A percentile compares a stretch with the other conserved stretches of the same genome.
These are phyloP conservation scores for Leccinum huronense DNA, from an alignment of 1,284 basidiomycete species.

Conservation along the genomic window DNA sequence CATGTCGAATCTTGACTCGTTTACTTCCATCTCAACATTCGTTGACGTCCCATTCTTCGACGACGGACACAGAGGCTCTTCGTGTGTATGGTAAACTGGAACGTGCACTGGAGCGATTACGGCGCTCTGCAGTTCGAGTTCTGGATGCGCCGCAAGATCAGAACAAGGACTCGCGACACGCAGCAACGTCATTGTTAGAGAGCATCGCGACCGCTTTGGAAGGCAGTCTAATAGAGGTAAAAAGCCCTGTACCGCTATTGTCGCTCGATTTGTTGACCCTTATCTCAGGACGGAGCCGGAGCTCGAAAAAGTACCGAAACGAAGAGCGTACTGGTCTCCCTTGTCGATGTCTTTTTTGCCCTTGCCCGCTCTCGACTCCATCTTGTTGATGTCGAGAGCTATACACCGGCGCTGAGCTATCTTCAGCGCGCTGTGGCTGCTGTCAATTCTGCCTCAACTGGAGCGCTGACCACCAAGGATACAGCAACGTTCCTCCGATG, in stretches of 20 bases:
- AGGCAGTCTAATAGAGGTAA: constrained; percentile 30
- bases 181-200: constrained; percentile 23
- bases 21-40: constrained; percentile 9
- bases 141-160: constrained; percentile 38
- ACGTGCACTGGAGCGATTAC: constrained; percentile 58
- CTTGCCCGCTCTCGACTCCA: constrained; percentile 52
- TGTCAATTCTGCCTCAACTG: constrained; percentile 26
- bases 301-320: constrained; percentile 7
- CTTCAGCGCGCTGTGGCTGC: constrained; percentile 46
- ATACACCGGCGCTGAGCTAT: constrained; percentile 45
- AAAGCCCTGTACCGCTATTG: constrained; percentile 4
- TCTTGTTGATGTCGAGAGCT: constrained; percentile 49
- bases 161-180: constrained; percentile 12
- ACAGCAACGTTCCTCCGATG: constrained; percentile 59
- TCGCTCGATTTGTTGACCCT: background rate
- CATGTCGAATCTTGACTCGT: constrained; percentile 17
- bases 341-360: constrained; percentile 60
- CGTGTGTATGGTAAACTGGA: constrained; percentile 52
- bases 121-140: constrained; percentile 46
- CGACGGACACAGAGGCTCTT: constrained; percentile 30
- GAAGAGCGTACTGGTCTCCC: constrained; percentile 46
- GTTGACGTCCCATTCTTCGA: background rate
- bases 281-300: constrained; percentile 29
- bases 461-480: constrained; percentile 24
- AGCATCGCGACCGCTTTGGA: constrained; percentile 25